These are phyloP conservation scores for Fusarium gaditjirri DNA, from an alignment of 2,329 filamentous ascomycete genomes.

Conservation along the genomic window DNA sequence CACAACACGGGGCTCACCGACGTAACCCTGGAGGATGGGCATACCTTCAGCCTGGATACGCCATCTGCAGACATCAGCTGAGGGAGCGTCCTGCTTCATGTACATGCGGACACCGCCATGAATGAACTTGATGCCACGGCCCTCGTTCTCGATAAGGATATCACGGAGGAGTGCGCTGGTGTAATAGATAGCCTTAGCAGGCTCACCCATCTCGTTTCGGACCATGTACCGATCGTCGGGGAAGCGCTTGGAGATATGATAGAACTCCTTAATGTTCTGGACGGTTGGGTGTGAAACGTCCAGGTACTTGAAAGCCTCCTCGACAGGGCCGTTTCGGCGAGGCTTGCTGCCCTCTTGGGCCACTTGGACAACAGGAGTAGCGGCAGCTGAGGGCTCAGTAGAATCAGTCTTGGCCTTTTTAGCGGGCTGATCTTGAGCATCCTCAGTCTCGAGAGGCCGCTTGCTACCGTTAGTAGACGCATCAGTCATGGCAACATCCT, in stretches of 20 bases:
- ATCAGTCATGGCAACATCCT: conserved; percentile 48
- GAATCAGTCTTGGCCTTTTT: conserved; percentile 62
- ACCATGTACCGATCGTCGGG: conserved; percentile 95
- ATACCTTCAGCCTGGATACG: conserved; percentile 95
- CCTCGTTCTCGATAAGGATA: conserved; percentile 88
- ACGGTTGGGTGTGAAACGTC: conserved; percentile 79
- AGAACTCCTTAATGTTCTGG: conserved; percentile 81
- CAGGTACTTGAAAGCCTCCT: conserved; percentile 96
- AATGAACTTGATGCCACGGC: conserved; percentile 91
- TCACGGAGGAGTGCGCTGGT: conserved; percentile 85
- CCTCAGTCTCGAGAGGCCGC: conserved; percentile 50
- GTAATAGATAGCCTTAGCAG: conserved; percentile 97
- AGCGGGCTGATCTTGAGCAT: conserved; percentile 52
- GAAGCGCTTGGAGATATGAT: conserved; percentile 84
- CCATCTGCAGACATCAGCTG: conserved; percentile 88
- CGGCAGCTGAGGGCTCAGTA: conserved; percentile 27
- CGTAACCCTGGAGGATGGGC: conserved; percentile 89
- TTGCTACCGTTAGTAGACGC: conserved; percentile 48
- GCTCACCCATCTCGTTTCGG: conserved; percentile 87
- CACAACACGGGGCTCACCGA: conserved; percentile 81
- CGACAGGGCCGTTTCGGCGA: conserved; percentile 67
- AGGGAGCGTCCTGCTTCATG: conserved; percentile 95
- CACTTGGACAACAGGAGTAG: conserved; percentile 40
- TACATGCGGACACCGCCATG: conserved; percentile 99
- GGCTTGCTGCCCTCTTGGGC: conserved; percentile 48